phyloP scores from a whole-genome alignment of 495 filamentous ascomycete genomes.

The Aspergillus egyptiacus region DNA sequence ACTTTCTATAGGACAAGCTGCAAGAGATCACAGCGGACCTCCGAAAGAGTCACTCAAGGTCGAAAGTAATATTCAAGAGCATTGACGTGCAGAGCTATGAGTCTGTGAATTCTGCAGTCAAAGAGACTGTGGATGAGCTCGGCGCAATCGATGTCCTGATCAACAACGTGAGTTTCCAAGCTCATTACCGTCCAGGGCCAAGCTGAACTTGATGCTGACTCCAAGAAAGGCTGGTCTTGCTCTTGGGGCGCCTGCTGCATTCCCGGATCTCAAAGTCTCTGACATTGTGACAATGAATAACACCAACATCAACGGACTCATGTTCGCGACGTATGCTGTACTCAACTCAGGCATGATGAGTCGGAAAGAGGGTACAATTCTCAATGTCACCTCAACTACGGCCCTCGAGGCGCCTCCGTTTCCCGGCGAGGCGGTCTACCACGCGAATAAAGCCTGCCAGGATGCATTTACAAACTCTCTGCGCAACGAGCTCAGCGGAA shows the following conservation, averaged over 20 bases:
- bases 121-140: slow-evolving; percentile 12
- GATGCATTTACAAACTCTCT: slow-evolving; percentile 36
- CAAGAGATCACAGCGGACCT: slow-evolving; percentile 11
- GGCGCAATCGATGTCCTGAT: slow-evolving; percentile 31
- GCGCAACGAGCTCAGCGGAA: slow-evolving; percentile 28
- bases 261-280: slow-evolving; percentile 22
- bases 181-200: not conserved
- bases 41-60: slow-evolving; percentile 2
- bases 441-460: slow-evolving; percentile 34
- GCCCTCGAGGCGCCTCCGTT: slow-evolving; percentile 33
- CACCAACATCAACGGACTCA: slow-evolving; percentile 32
- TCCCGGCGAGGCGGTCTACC: slow-evolving; percentile 34
- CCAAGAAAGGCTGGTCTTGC: slow-evolving; percentile 28
- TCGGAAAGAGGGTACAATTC: slow-evolving; percentile 23
- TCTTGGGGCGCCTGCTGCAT: slow-evolving; percentile 28
- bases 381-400: slow-evolving; percentile 34
- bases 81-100: slow-evolving; percentile 25
- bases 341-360: slow-evolving; percentile 27
- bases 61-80: slow-evolving; percentile 14
- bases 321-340: slow-evolving; percentile 29
- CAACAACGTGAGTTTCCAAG: too few relatives aligned
- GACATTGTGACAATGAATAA: slow-evolving; percentile 27
- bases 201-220: not conserved
- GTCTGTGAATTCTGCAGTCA: slow-evolving; percentile 22
- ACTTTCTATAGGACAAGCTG: slow-evolving; percentile 26